These are phyloP conservation scores for Intubia oerlemansii DNA, from an alignment of 2,329 filamentous ascomycete genomes.

Conservation along the genomic window DNA sequence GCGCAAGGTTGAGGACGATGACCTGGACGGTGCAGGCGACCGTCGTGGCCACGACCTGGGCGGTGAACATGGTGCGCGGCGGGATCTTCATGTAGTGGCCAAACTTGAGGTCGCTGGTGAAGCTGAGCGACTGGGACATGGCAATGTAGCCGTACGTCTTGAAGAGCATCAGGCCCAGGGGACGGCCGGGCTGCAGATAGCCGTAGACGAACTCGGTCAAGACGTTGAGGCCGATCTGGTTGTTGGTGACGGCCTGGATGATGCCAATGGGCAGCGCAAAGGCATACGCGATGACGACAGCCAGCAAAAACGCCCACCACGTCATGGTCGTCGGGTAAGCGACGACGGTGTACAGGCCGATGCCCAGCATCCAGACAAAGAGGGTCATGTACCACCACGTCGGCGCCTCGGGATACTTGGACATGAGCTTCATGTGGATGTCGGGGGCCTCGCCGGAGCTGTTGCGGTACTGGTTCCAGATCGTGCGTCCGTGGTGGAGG, in stretches of 20 bases:
- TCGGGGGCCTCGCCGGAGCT: slow-evolving; percentile 39
- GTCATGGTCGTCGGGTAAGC: slow-evolving; percentile 44
- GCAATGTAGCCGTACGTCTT: slow-evolving; percentile 53
- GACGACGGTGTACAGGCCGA: slow-evolving; percentile 32
- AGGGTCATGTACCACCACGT: slow-evolving; percentile 42
- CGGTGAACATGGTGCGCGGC: slow-evolving; percentile 44
- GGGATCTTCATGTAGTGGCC: slow-evolving; percentile 49
- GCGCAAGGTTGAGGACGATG: slow-evolving; percentile 38
- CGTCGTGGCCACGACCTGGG: slow-evolving; percentile 43
- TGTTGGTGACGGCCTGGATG: slow-evolving; percentile 36
- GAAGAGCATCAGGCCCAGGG: slow-evolving; percentile 59
- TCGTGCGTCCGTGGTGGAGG: slow-evolving; percentile 43
- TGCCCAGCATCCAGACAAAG: slow-evolving; percentile 28
- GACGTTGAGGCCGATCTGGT: slow-evolving; percentile 46
- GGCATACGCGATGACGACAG: slow-evolving; percentile 38
- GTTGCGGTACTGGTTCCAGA: slow-evolving; percentile 39
- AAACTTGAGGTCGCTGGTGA: slow-evolving; percentile 43
- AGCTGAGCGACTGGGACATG: slow-evolving; percentile 44
- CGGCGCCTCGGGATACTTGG: slow-evolving; percentile 38
- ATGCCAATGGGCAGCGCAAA: slow-evolving; percentile 48
- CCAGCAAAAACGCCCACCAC: slow-evolving; percentile 53
- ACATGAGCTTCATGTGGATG: slow-evolving; percentile 43
- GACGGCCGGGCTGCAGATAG: slow-evolving; percentile 50
- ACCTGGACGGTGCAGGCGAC: slow-evolving; percentile 47
- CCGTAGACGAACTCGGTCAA: slow-evolving; percentile 54